Evolutionary conservation across 305 asterid genomes (phyloP).

Genomic region (Fraxinus ornus): DNA sequence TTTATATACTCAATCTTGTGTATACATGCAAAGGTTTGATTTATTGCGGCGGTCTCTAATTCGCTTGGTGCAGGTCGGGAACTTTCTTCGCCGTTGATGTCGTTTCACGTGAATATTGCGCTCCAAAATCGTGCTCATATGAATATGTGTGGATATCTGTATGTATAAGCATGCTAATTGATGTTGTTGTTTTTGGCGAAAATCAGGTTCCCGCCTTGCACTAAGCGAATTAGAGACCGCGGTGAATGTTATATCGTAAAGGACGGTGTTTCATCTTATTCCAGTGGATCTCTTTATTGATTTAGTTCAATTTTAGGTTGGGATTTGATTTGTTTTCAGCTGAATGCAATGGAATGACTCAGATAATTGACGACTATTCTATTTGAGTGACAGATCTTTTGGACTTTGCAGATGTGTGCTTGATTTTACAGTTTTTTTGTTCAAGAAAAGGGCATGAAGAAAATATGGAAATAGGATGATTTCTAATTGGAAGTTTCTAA

Average conservation of each 20-base stretch:
- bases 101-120: conserved; percentile 7
- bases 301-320: conserved; percentile 16
- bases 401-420: background rate
- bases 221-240: conserved; percentile 84
- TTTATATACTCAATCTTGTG: background rate
- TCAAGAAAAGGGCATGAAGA: background rate
- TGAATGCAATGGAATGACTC: background rate
- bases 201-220: conserved; percentile 78
- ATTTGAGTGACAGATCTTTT: conserved; percentile 21
- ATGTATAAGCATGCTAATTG: background rate
- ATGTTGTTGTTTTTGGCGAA: conserved; percentile 33
- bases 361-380: background rate
- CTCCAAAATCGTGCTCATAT: conserved; percentile 18
- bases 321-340: conserved; percentile 9
- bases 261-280: conserved; percentile 10
- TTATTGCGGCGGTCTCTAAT: conserved; percentile 66
- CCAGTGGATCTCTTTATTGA: conserved; percentile 26
- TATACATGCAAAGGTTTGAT: conserved; percentile 1
- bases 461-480: background rate
- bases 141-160: conserved; percentile 8
- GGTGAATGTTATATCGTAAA: conserved; percentile 33
- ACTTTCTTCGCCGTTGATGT: conserved; percentile 36
- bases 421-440: conserved; percentile 7
- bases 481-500: background rate
- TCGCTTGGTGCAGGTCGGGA: conserved; percentile 99